Percentiles rank a stretch among this genome's conserved stretches.
Evolutionary conservation across 2,329 filamentous ascomycete genomes (phyloP).

Genomic region (Paradendryphiella salina): DNA sequence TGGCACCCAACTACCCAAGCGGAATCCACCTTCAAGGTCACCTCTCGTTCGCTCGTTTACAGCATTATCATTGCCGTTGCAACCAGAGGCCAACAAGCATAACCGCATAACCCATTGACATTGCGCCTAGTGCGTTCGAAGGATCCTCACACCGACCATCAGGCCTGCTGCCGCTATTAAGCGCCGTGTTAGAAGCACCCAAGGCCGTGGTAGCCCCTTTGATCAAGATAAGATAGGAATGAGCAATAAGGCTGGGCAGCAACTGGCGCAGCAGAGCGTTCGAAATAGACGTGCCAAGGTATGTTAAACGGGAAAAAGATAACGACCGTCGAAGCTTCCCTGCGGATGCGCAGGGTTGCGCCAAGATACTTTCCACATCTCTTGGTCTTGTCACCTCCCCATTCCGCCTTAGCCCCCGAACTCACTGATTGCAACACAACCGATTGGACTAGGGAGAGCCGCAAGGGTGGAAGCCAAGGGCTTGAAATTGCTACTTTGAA

Average conservation of each 20-base stretch:
- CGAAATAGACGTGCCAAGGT: constrained; percentile 28
- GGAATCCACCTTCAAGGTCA: constrained; percentile 5
- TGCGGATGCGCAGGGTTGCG: not conserved
- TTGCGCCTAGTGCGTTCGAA: constrained; percentile 20
- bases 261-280: constrained; percentile 19
- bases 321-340: constrained; percentile 23
- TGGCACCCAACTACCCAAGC: constrained; percentile 15
- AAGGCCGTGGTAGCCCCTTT: constrained; percentile 27
- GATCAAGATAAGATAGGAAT: constrained; percentile 28
- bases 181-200: constrained; percentile 20
- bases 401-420: constrained; percentile 6
- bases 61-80: constrained; percentile 20
- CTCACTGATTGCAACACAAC: not conserved
- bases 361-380: constrained; percentile 5
- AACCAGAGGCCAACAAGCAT: constrained; percentile 10
- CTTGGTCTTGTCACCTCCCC: constrained; percentile 12
- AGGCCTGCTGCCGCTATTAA: constrained; percentile 23
- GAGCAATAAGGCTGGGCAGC: constrained; percentile 20
- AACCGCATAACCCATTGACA: constrained; percentile 17
- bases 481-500: constrained; percentile 17
- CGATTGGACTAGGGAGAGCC: not conserved
- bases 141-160: constrained; percentile 12
- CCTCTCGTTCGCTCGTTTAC: constrained; percentile 10
- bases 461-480: constrained; percentile 21
- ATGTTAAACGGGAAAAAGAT: constrained; percentile 27